Percentiles rank a stretch among this genome's conserved stretches.
Conservation (phyloP, 306 rosid species). For the Abrus pulchellus region DNA sequence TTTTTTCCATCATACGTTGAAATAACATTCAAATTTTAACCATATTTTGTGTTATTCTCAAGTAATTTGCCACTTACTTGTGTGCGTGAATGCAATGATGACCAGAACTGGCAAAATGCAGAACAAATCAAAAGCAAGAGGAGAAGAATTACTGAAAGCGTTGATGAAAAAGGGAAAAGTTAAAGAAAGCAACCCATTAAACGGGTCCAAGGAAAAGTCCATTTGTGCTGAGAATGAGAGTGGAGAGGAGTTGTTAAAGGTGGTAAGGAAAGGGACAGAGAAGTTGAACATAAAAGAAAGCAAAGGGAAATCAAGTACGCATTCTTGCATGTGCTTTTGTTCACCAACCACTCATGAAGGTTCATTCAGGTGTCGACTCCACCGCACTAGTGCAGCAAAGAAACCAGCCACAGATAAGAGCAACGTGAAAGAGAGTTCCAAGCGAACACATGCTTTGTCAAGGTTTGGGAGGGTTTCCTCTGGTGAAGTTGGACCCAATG, state of each 20-base stretch:
- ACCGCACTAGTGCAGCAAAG: conserved; percentile 39
- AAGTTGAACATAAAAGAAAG: conserved; percentile 40
- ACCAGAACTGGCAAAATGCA: conserved; percentile 38
- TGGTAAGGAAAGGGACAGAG: conserved; percentile 20
- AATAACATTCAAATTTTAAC: not conserved
- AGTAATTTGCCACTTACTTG: conserved; percentile 9
- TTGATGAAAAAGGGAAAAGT: conserved; percentile 12
- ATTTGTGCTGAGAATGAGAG: not conserved
- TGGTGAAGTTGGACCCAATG: conserved; percentile 38
- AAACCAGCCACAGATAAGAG: conserved; percentile 27
- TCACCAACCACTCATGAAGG: conserved; percentile 57
- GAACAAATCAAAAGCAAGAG: not conserved
- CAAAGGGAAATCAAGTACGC: conserved; percentile 42
- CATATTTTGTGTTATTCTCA: not conserved
- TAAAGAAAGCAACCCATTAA: conserved; percentile 13
- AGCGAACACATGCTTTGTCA: conserved; percentile 5
- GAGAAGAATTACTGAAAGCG: conserved; percentile 39
- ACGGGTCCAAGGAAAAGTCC: conserved; percentile 34
- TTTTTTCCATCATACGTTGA: not conserved
- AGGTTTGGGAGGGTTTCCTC: conserved; percentile 39
- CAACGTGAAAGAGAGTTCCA: conserved; percentile 1
- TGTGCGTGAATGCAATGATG: not conserved
- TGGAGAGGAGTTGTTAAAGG: conserved; percentile 16
- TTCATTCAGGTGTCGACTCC: conserved; percentile 51
- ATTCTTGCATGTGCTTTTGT: conserved; percentile 45